A percentile compares a stretch with the other conserved stretches of the same genome.
These are phyloP conservation scores for Streptanthus diversifolius DNA, from an alignment of 345 rosid species.

Conservation along the genomic window DNA sequence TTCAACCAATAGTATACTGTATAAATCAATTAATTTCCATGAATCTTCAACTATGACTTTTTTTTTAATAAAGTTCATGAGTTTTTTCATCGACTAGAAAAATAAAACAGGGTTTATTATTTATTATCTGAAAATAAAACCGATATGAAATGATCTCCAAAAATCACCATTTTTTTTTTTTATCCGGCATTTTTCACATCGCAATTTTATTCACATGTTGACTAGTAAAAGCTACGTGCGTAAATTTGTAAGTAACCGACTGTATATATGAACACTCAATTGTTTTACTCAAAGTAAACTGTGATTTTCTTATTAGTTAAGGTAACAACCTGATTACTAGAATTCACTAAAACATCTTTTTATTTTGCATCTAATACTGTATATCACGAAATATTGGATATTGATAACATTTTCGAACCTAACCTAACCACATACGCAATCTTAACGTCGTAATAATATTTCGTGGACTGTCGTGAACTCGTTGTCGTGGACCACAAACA, in stretches of 20 bases:
- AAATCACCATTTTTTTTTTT: neutral
- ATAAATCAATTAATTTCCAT: no score
- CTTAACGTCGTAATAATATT: neutral
- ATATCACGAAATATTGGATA: neutral
- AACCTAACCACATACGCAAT: neutral
- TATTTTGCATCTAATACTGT: neutral
- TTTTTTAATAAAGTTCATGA: neutral
- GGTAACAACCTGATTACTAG: neutral
- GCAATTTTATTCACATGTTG: conserved; percentile 13
- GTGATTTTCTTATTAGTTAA: no score
- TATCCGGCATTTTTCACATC: neutral
- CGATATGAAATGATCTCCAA: neutral
- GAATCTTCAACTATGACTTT: neutral
- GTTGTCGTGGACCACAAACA: conserved; percentile 24
- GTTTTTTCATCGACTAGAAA: neutral
- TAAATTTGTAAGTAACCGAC: neutral
- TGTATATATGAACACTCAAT: neutral
- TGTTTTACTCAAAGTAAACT: no score
- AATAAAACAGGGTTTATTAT: neutral
- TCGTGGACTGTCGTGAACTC: neutral
- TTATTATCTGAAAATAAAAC: neutral
- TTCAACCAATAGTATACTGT: neutral
- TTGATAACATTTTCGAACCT: neutral
- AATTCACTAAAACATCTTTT: neutral
- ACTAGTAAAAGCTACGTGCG: neutral